phyloP scores from a whole-genome alignment of 2,329 filamentous ascomycete genomes.

The Neonectria faginata region DNA sequence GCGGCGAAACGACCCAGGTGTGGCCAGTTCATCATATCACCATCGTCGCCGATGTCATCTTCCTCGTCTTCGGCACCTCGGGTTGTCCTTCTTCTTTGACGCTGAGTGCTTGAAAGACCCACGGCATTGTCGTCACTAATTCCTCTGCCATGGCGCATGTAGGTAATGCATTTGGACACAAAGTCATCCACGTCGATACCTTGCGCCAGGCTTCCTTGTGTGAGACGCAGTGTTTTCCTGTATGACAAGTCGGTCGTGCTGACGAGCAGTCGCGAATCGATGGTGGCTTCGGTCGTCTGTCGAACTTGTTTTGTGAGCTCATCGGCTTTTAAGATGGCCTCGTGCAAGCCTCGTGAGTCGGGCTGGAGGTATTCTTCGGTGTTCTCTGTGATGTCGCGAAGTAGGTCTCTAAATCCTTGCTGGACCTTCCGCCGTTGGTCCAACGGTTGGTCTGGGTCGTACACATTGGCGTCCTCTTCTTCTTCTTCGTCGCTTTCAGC shows the following conservation, averaged over 20 bases:
- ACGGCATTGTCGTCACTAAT: constrained; percentile 63
- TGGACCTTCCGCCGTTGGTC: constrained; percentile 79
- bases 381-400: constrained; percentile 70
- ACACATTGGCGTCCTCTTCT: constrained; percentile 59
- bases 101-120: constrained; percentile 63
- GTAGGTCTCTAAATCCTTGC: constrained; percentile 75
- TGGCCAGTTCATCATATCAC: constrained; percentile 87
- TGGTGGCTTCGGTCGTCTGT: constrained; percentile 89
- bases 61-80: constrained; percentile 61
- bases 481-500: constrained; percentile 37
- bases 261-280: constrained; percentile 89
- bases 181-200: constrained; percentile 93
- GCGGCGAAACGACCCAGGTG: constrained; percentile 83
- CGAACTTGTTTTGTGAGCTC: constrained; percentile 75
- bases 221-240: constrained; percentile 80
- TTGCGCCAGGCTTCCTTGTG: constrained; percentile 76
- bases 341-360: constrained; percentile 72
- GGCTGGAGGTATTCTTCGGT: constrained; percentile 78
- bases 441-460: constrained; percentile 86
- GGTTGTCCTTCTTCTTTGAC: constrained; percentile 54
- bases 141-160: constrained; percentile 78
- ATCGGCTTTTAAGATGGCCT: constrained; percentile 76
- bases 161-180: constrained; percentile 87
- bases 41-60: constrained; percentile 75
- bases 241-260: constrained; percentile 83